Evolutionary conservation across 2,329 filamentous ascomycete genomes (phyloP), one percentile per base, ranked within the genome.

Genomic region (Fusarium kyushuense): DNA sequence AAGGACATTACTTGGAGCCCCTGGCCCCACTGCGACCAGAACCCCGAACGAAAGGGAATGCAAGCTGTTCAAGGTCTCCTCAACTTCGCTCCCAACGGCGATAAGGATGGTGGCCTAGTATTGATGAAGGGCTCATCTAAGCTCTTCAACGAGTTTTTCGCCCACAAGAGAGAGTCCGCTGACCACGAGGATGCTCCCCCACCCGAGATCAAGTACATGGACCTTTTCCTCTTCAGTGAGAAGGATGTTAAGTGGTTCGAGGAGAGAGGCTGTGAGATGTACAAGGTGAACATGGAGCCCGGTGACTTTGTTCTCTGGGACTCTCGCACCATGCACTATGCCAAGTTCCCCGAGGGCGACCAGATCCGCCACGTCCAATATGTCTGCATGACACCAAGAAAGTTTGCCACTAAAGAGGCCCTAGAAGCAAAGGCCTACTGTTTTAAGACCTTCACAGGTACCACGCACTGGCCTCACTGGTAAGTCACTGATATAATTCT

Each of bases 251-350:
- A 74, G 53, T 81, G 79, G 77, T 74, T 81, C 6, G 71, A 72
- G 49, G 74, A 78, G 11, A 67, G 72, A 27, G 78, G 77, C 3
- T 72, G 67, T 16, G 57, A 76, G 42, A 77, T 76, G 75, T 60
- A 73, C 63, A 79, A 82, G 69, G 74, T 82, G 10, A 74, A 76
- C 54, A 80, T 79, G 33, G 80, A 80, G 13, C 81, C 81, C 1
- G 81, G 81, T 17, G 81, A 83, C 23, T 68, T 83, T 33, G 71
- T 83, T 5, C 74, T 83, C 11, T 83, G 75, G 75, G 79, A 80
- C 56, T 77, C 75, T n/a, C 77, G 77, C 21, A 78, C 78, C 10
- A 79, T 80, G 42, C 80, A 82, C 63, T 82, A 81, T 47, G 82
- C 81, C 25, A 71, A 81, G 3, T 74, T 77, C 1, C 76, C 80